Base-by-base conservation (phyloP, 495 filamentous ascomycete species). In the Hyaloscypha finlandica region DNA sequence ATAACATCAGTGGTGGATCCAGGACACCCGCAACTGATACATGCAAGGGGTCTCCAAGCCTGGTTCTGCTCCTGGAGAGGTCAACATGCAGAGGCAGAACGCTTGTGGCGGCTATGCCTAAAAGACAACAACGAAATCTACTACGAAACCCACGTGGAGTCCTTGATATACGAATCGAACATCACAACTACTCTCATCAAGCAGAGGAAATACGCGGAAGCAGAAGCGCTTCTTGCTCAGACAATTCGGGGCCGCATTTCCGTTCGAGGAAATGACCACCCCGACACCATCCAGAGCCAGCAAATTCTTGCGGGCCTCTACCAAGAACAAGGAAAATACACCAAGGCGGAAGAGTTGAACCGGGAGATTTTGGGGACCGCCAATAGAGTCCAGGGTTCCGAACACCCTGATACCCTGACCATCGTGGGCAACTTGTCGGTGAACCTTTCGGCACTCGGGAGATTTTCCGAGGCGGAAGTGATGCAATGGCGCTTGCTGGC, bases 61-160 rank as follows among this genome's bases (percentile, higher is more conserved):
- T 48, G 42, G 42, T 48, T 48, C 42, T 48, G 42, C 6, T 48
- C 2, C 16, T 48, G 42, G 42, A 6, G 16, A 19, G 42, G 42
- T 19, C 42, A 48, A 11, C 42, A 48, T 19, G 42, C 42, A 48
- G 42, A 48, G 42, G 8, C 42, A 48, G 42, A 48, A 48, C 42
- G 42, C 16, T 6, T 48, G 53, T 56, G 30, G 22, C n/a, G 53
- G 22, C 20, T 29, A 14, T 25, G 33, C 39, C 52, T 35, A 37
- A 61, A 25, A 31, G 9, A 25, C 56, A 12, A 61, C n/a, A 12
- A 22, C 32, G 51, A 12, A 59, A 25, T 61, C 71, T 75, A 6
- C 70, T 75, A 62, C 66, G 72, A 48, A 65, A 76, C 64, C 56
- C 60, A 56, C 3, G 66, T 73, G 53, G 48, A 61, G n/a, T 65